Evolutionary conservation across 768 basidiomycete species (phyloP), one percentile per base, ranked within the genome.

Genomic region (Lactifluus piperatus): DNA sequence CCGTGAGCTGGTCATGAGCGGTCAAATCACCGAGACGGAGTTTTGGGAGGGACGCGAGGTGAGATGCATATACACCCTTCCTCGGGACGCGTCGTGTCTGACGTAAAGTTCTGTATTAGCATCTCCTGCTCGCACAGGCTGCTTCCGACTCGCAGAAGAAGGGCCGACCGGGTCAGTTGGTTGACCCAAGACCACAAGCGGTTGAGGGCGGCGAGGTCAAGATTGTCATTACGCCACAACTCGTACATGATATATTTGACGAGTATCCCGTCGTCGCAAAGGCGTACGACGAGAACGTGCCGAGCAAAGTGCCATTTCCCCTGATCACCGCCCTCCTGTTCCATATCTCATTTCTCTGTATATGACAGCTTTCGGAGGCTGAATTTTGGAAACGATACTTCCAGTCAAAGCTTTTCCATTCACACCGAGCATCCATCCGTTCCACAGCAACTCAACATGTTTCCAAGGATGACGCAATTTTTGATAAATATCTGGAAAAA

Each of bases 41-140:
- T 99, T 98, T 71, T 98, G 97, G 97, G 93, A 94, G 61, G 92
- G 93, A 32, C 79, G 97, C 68, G 89, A 97, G 81, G 92, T 97
- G 69, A 54, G 69, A 5, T 10, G 22, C 66, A 43, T 16, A 61
- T 51, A 27, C 27, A 44, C 22, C 48, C 46, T 63, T 60, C 56
- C 56, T 44, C 43, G 55, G 49, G 60, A 56, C 49, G 46, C 54
- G 64, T 51, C 56, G 65, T 68, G 36, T 34, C 64, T 73, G 57
- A 70, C 68, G 11, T 66, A 66, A 51, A 58, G 64, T 36, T 60
- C 24, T 49, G 27, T 10, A 36, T 22, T 60, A 92, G 90, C 84
- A 91, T 62, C 78, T 93, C 11, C 73, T 93, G 10, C 76, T 86
- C 44, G 84, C 88, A 14, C 85, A 92, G 72, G 80, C 85, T 20